phyloP scores from a whole-genome alignment of 2,329 filamentous ascomycete species.

The Curvularia hawaiiensis region DNA sequence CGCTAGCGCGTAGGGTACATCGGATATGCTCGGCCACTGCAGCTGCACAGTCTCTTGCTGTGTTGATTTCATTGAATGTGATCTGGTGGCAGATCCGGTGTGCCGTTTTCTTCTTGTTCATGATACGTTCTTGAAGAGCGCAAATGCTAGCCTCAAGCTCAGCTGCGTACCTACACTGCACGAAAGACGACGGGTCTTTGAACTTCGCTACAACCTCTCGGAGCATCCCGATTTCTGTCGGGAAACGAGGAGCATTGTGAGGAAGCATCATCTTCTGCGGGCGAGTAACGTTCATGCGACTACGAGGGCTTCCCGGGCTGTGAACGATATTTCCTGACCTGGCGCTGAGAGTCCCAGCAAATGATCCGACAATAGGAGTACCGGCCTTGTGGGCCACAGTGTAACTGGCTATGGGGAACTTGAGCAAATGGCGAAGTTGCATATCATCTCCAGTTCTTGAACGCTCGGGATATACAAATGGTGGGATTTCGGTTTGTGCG shows the following conservation, averaged over 20 bases:
- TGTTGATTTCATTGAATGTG: conserved; percentile 13
- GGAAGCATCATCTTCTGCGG: neutral
- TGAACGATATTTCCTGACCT: conserved; percentile 1
- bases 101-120: neutral
- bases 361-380: neutral
- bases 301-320: neutral
- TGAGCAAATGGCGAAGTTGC: conserved; percentile 5
- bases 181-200: conserved; percentile 31
- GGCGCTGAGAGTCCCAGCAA: neutral
- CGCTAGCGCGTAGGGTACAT: conserved; percentile 13
- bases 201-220: conserved; percentile 19
- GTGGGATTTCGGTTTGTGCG: neutral
- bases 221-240: conserved; percentile 18
- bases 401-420: neutral
- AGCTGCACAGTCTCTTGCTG: conserved; percentile 24
- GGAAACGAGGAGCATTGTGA: neutral
- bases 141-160: conserved; percentile 45
- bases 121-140: conserved; percentile 29
- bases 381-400: neutral
- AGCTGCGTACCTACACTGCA: conserved; percentile 49
- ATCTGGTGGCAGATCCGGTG: conserved; percentile 9
- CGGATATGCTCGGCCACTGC: conserved; percentile 15
- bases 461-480: conserved; percentile 2
- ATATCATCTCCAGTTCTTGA: conserved; percentile 5
- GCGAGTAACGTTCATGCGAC: neutral